phyloP scores from a whole-genome alignment of 768 basidiomycete genomes.

The Panellus pusillus region DNA sequence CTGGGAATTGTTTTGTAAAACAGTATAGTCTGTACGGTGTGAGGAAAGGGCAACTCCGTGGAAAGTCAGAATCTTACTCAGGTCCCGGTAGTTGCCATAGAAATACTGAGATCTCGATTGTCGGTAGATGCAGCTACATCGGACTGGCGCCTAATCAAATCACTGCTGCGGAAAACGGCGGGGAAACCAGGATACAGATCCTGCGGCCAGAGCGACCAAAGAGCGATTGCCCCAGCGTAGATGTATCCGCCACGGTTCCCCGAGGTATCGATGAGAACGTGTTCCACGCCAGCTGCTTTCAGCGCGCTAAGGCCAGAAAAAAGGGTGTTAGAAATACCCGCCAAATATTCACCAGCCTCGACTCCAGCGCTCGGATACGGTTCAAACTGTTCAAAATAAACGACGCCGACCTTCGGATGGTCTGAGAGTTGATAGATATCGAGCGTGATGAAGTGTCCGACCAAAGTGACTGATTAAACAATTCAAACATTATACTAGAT shows the following conservation, averaged over 20 bases:
- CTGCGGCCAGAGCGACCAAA: too few relatives aligned
- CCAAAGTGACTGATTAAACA: slow-evolving; percentile 10
- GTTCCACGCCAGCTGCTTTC: slow-evolving; percentile 17
- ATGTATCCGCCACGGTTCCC: slow-evolving; percentile 23
- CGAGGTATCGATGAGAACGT: slow-evolving; percentile 18
- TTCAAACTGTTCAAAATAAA: slow-evolving; percentile 23
- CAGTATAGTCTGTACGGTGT: slow-evolving; percentile 7
- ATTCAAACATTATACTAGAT: neutral
- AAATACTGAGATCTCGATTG: slow-evolving; percentile 10
- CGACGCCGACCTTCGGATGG: slow-evolving; percentile 22
- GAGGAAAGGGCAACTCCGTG: neutral
- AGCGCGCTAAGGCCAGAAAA: slow-evolving; percentile 18
- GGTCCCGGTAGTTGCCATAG: slow-evolving; percentile 15
- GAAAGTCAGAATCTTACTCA: slow-evolving; percentile 5
- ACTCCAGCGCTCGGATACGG: slow-evolving; percentile 13
- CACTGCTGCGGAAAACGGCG: slow-evolving; percentile 8
- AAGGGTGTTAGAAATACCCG: slow-evolving; percentile 19
- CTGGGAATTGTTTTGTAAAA: slow-evolving; percentile 17
- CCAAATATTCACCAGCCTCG: slow-evolving; percentile 12
- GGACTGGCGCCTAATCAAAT: slow-evolving; percentile 18
- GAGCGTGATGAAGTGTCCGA: slow-evolving; percentile 23
- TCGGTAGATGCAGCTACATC: slow-evolving; percentile 9
- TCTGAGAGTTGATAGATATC: slow-evolving; percentile 21
- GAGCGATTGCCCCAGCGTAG: slow-evolving; percentile 20
- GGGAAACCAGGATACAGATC: too few relatives aligned